Evolutionary conservation across 352 stramenopile genomes (phyloP).

Genomic region (Globisporangium polare): DNA sequence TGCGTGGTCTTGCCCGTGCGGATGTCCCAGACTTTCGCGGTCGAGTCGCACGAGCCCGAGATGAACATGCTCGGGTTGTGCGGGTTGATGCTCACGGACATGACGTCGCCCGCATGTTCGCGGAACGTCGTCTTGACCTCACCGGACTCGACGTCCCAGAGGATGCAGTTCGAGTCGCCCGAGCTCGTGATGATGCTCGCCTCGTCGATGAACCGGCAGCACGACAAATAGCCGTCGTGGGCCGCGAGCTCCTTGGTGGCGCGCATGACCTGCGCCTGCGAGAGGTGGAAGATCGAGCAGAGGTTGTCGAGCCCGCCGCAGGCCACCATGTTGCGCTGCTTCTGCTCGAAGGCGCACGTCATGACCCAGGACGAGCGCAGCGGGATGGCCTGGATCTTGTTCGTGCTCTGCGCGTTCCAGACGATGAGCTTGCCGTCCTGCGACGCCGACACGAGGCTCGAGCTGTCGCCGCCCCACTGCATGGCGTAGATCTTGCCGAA

Average conservation of each 20-base stretch:
- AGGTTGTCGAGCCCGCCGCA: slow-evolving; percentile 99
- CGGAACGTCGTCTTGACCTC: slow-evolving; percentile 94
- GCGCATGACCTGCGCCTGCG: slow-evolving; percentile 85
- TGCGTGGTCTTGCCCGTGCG: slow-evolving; percentile 93
- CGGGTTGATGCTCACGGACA: slow-evolving; percentile 95
- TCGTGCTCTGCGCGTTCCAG: slow-evolving; percentile 97
- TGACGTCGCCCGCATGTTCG: slow-evolving; percentile 98
- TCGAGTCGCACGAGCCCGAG: slow-evolving; percentile 95
- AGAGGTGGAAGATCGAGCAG: slow-evolving; percentile 99
- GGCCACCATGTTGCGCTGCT: slow-evolving; percentile 95
- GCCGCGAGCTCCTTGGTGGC: slow-evolving; percentile 94
- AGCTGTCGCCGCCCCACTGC: slow-evolving; percentile 95
- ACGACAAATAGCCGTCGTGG: slow-evolving; percentile 98
- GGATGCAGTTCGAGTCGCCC: slow-evolving; percentile 98
- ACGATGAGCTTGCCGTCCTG: slow-evolving; percentile 99
- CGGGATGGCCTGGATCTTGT: slow-evolving; percentile 97
- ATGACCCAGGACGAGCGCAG: slow-evolving; percentile 98
- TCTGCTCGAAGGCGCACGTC: slow-evolving; percentile 98
- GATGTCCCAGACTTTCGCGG: slow-evolving; percentile 98
- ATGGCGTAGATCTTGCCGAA: slow-evolving; percentile 99
- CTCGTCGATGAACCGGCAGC: slow-evolving; percentile 97
- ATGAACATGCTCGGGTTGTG: slow-evolving; percentile 97
- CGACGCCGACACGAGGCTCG: slow-evolving; percentile 90
- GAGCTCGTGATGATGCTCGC: slow-evolving; percentile 92
- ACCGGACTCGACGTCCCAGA: slow-evolving; percentile 97